These are phyloP conservation scores for Thelonectria blattea DNA, from an alignment of 2,329 filamentous ascomycete genomes.

Conservation along the genomic window DNA sequence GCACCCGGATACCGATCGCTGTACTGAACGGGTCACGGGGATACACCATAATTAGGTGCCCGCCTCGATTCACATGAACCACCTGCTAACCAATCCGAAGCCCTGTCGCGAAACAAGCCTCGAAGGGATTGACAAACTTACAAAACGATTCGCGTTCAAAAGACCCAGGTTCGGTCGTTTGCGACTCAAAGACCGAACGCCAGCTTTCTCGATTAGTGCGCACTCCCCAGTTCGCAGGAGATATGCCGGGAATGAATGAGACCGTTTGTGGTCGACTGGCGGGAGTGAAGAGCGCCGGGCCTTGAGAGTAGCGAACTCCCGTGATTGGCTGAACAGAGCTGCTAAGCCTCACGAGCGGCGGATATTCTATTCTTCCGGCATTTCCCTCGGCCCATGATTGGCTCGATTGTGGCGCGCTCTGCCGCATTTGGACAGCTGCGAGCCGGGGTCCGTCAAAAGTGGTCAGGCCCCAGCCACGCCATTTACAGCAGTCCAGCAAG, in stretches of 20 bases:
- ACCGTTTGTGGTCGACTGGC: not conserved
- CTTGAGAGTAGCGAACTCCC: not conserved
- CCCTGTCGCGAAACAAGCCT: not conserved
- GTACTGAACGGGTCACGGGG: not conserved
- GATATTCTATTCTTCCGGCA: constrained; percentile 17
- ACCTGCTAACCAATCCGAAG: too few species aligned
- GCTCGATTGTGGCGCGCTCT: constrained; percentile 3
- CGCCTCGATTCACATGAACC: not conserved
- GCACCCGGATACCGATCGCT: not conserved
- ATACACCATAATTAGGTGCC: too few species aligned
- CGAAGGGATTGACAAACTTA: too few species aligned
- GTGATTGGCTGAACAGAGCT: constrained; percentile 2
- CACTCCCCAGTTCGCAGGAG: not conserved
- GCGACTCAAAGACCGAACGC: not conserved
- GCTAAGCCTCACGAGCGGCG: constrained; percentile 11
- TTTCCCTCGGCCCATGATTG: not conserved
- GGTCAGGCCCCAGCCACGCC: constrained; percentile 47
- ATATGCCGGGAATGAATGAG: constrained; percentile 14
- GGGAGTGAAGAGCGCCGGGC: not conserved
- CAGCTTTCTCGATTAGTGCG: too few species aligned
- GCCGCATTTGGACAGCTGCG: constrained; percentile 15
- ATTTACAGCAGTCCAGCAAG: constrained; percentile 38
- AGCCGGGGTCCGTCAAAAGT: constrained; percentile 10
- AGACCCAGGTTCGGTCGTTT: not conserved
- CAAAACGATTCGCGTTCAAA: too few species aligned